Conservation (phyloP, 2,329 filamentous ascomycete species). For the Rasamsonia emersonii region DNA sequence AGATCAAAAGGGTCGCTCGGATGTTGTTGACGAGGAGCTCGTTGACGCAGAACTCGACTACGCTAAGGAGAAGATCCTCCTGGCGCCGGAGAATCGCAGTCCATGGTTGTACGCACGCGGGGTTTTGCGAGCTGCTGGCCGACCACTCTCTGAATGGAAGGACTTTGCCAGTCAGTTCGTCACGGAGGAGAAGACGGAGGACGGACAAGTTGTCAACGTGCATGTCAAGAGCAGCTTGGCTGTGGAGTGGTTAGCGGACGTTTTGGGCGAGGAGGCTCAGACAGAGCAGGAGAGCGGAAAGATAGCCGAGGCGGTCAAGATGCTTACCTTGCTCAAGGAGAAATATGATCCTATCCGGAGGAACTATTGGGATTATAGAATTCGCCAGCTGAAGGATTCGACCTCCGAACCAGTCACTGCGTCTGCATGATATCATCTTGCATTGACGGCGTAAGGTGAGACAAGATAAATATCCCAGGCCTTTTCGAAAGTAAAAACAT, state of each 20-base stretch:
- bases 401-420: conserved; percentile 4
- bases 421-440: conserved; percentile 6
- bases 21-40: conserved; percentile 50
- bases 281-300: conserved; percentile 31
- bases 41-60: conserved; percentile 69
- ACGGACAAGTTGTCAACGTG: conserved; percentile 13
- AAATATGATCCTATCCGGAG: conserved; percentile 86
- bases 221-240: conserved; percentile 53
- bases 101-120: conserved; percentile 88
- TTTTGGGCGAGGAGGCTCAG: conserved; percentile 34
- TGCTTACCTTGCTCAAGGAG: conserved; percentile 63
- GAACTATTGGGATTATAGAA: conserved; percentile 85
- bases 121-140: conserved; percentile 58
- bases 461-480: too few relatives aligned
- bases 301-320: conserved; percentile 51
- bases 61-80: conserved; percentile 61
- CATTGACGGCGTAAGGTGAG: conserved; percentile 5
- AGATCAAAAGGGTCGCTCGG: conserved; percentile 20
- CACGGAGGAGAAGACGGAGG: conserved; percentile 33
- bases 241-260: conserved; percentile 42
- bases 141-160: conserved; percentile 42
- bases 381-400: conserved; percentile 22
- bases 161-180: conserved; percentile 49
- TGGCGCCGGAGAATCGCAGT: conserved; percentile 88
- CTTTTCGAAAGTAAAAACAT: too few relatives aligned